Percentiles rank a stretch among this genome's conserved stretches.
These are phyloP conservation scores for Silene coronaria DNA, from an alignment of 179 eudicot genomes.

Conservation along the genomic window DNA sequence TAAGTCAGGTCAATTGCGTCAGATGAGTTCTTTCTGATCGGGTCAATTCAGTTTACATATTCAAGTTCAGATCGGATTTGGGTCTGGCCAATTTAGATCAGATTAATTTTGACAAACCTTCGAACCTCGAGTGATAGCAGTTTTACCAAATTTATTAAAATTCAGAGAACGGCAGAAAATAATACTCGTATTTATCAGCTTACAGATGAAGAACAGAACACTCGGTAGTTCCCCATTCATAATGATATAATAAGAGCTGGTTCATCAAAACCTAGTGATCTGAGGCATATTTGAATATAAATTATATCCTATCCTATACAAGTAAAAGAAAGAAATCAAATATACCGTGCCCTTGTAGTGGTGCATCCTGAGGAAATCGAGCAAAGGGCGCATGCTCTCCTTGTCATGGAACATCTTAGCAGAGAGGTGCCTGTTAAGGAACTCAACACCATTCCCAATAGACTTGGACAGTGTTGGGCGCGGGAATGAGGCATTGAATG, in stretches of 20 bases:
- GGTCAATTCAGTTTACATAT: too few relatives aligned
- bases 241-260: too few relatives aligned
- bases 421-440: conserved; percentile 84
- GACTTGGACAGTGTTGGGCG: conserved; percentile 84
- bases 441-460: conserved; percentile 89
- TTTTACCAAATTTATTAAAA: neutral
- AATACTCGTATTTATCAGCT: too few relatives aligned
- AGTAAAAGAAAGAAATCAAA: too few relatives aligned
- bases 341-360: too few relatives aligned
- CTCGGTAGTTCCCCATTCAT: neutral
- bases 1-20: too few relatives aligned
- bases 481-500: conserved; percentile 65
- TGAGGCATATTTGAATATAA: neutral
- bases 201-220: neutral
- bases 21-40: too few relatives aligned
- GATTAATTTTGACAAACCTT: too few relatives aligned
- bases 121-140: neutral
- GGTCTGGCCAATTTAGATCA: neutral
- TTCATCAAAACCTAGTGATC: too few relatives aligned
- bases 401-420: conserved; percentile 96
- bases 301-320: neutral
- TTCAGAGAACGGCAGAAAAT: too few relatives aligned
- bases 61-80: too few relatives aligned
- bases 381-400: conserved; percentile 82
- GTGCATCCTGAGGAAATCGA: conserved; percentile 69